Percentiles rank a stretch among this genome's conserved stretches.
phyloP scores from a whole-genome alignment of 2,329 filamentous ascomycete species.

The Ambrosiella xylebori region DNA sequence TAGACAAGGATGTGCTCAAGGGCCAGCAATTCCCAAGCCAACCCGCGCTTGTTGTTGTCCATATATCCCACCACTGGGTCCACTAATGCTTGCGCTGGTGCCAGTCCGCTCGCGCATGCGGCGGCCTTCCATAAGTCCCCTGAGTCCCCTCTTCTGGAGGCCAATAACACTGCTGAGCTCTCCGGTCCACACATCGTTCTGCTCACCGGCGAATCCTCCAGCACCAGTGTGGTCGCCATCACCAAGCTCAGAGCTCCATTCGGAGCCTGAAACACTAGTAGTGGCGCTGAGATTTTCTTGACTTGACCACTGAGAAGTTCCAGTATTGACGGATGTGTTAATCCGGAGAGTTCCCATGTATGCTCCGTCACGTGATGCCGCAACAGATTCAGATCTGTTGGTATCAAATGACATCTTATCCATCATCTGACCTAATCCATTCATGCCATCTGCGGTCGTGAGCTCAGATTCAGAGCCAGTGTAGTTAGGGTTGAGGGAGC shows the following conservation, averaged over 20 bases:
- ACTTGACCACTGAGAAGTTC: conserved; percentile 19
- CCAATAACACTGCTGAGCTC: conserved; percentile 83
- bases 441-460: conserved; percentile 13
- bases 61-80: conserved; percentile 18
- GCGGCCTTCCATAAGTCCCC: conserved; percentile 87
- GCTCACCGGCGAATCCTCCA: conserved; percentile 15
- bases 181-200: conserved; percentile 55
- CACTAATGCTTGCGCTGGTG: conserved; percentile 20
- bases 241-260: conserved; percentile 39
- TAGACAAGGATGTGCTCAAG: background rate
- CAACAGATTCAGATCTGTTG: background rate
- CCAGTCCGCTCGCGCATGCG: conserved; percentile 59
- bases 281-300: conserved; percentile 34
- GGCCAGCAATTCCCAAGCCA: conserved; percentile 36
- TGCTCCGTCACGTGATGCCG: conserved; percentile 15
- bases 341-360: conserved; percentile 29
- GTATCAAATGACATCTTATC: conserved; percentile 7
- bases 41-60: conserved; percentile 22
- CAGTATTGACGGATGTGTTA: conserved; percentile 26
- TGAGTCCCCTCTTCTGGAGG: conserved; percentile 77
- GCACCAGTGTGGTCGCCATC: conserved; percentile 31
- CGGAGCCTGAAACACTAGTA: conserved; percentile 34
- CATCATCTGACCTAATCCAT: conserved; percentile 7
- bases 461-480: conserved; percentile 27
- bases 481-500: conserved; percentile 43